Evolutionary conservation across 495 filamentous ascomycete genomes (phyloP), one percentile per base, ranked within the genome.

Genomic region (Trichoderma gamsii): DNA sequence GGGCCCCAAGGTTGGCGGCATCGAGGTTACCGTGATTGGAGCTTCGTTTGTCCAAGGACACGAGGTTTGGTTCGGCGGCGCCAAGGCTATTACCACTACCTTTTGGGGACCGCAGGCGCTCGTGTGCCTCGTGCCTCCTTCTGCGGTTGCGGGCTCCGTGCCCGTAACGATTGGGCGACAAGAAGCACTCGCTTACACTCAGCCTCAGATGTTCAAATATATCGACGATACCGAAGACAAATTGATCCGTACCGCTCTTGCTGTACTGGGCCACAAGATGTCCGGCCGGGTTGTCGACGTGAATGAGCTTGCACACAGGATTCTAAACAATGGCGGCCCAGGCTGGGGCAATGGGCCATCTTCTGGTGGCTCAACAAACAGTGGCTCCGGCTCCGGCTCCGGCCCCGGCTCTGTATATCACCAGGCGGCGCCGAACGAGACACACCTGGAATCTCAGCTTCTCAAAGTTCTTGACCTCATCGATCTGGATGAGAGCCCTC

Each of bases 51-150:
- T 85, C 44, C 85, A 88, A 61, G 91, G 91, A 6, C 85, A 94
- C 73, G 90, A 92, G 67, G 92, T 97, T 68, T 88, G 93, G 72
- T 97, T 97, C 76, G 93, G 93, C 21, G 87, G 92, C 59, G 83
- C 82, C 4, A 81, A 86, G 43, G 93, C 94, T 12, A 89, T 87
- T 1, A 90, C 89, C 12, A 94, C 91, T 13, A 91, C 90, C 1
- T 96, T 83, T 72, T 96, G 92, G 88, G 90, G 91, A 27, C 86
- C 90, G 65, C 88, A 85, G 56, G 90, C 89, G 23, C 80, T 97
- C n/a, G 91, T 96, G 51, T 96, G 92, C 73, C 79, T 93, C 43
- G 81, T 93, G 0, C 94, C 94, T 27, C 92, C 93, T 3, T 87
- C 88, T 38, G 76, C 85, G 15, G 80, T 81, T 56, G 81, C 91